A percentile compares a stretch with the other conserved stretches of the same genome.
Conservation (phyloP, 441 rosid genomes). For the Jatropha podagrica region DNA sequence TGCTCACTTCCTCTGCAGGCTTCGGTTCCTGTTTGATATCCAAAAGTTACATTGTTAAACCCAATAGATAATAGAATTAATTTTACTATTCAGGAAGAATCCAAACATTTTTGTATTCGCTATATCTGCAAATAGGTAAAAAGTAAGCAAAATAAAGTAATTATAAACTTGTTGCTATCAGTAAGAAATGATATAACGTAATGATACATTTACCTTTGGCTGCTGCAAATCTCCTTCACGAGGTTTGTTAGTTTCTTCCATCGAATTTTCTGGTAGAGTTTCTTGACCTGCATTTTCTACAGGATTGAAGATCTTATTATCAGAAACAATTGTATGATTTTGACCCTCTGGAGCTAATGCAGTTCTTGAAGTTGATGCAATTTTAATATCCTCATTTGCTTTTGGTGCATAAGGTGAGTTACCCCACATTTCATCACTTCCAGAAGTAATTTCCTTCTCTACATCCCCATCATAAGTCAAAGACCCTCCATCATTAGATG, state of each 20-base stretch:
- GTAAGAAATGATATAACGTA: too few relatives aligned
- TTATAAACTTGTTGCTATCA: not conserved
- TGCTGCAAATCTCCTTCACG: slow-evolving; percentile 13
- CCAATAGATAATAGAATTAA: not conserved
- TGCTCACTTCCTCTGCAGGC: slow-evolving; percentile 35
- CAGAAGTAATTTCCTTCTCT: slow-evolving; percentile 43
- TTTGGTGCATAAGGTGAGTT: slow-evolving; percentile 35
- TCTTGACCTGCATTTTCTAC: slow-evolving; percentile 15
- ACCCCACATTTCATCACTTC: slow-evolving; percentile 52
- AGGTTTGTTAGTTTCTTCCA: slow-evolving; percentile 6
- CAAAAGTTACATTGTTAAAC: slow-evolving; percentile 11
- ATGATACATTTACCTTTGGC: slow-evolving; percentile 37
- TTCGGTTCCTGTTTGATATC: slow-evolving; percentile 39
- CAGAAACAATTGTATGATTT: slow-evolving; percentile 8
- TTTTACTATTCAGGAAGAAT: not conserved
- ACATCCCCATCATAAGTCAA: slow-evolving; percentile 46
- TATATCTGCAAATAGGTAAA: not conserved
- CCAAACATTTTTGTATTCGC: not conserved
- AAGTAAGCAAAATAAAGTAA: not conserved
- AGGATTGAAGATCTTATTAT: slow-evolving; percentile 15
- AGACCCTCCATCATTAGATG: slow-evolving; percentile 54
- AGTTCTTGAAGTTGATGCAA: slow-evolving; percentile 31
- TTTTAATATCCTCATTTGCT: slow-evolving; percentile 21
- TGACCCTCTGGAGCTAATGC: slow-evolving; percentile 31
- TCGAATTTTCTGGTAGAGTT: slow-evolving; percentile 18